phyloP scores from a whole-genome alignment of 257 asterid species.

The Ajuga chamaepitys region DNA sequence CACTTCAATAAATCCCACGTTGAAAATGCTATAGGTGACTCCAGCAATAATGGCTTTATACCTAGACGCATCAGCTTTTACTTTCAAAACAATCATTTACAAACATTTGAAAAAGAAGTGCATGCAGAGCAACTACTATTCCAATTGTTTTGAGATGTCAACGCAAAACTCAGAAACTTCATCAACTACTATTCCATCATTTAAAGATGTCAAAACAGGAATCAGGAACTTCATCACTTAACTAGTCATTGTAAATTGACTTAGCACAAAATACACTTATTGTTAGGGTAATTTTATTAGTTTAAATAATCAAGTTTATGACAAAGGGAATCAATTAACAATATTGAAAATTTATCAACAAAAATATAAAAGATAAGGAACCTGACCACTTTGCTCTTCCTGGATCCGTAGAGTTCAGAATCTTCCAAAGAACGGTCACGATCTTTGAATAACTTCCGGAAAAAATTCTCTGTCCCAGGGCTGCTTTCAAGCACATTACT shows the following conservation, averaged over 20 bases:
- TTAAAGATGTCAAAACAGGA: not conserved
- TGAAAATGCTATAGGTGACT: not conserved
- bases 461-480: slow-evolving; percentile 86
- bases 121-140: slow-evolving; percentile 1
- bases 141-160: too few species aligned
- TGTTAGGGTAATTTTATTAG: not conserved
- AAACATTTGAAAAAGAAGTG: not conserved
- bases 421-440: slow-evolving; percentile 90
- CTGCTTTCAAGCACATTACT: slow-evolving; percentile 64
- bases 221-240: not conserved
- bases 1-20: not conserved
- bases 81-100: not conserved
- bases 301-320: not conserved
- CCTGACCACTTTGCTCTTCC: slow-evolving; percentile 69
- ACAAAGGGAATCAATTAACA: not conserved
- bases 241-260: not conserved
- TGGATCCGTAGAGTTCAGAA: slow-evolving; percentile 82
- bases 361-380: slow-evolving; percentile 12
- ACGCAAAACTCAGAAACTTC: too few species aligned
- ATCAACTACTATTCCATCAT: not conserved
- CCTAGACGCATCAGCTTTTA: not conserved
- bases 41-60: not conserved
- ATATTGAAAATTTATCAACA: slow-evolving; percentile 7
- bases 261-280: not conserved
- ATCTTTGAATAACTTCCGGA: slow-evolving; percentile 83